A percentile compares a stretch with the other conserved stretches of the same genome.
These are phyloP conservation scores for Boletus vermiculosoides DNA, from an alignment of 768 basidiomycete genomes.

Conservation along the genomic window DNA sequence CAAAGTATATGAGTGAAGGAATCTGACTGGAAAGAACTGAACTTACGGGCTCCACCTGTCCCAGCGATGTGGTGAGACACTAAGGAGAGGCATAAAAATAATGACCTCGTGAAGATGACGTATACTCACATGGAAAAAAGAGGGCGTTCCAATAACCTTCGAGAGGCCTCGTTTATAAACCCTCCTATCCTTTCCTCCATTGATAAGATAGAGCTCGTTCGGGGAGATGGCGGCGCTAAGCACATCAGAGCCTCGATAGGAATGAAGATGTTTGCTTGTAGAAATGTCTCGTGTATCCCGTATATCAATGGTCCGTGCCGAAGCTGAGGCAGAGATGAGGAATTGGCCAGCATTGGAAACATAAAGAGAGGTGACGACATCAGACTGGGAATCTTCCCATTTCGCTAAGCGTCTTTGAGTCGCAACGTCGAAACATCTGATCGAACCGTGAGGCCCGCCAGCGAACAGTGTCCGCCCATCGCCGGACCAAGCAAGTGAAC, in stretches of 20 bases:
- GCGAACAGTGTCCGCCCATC: not conserved
- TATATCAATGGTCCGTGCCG: not conserved
- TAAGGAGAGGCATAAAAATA: not conserved
- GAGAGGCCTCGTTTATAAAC: not conserved
- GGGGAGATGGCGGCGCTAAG: not conserved
- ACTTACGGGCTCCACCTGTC: not conserved
- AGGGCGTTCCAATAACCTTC: not conserved
- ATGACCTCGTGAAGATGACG: not conserved
- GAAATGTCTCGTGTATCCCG: not conserved
- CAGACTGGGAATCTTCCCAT: not conserved
- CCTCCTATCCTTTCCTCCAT: not conserved
- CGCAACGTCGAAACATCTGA: not conserved
- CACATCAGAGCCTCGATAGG: not conserved
- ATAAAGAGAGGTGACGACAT: not conserved
- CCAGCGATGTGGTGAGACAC: not conserved
- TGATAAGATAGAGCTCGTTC: not conserved
- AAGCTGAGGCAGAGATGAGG: not conserved
- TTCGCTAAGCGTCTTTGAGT: not conserved
- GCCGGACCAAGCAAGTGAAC: constrained; percentile 19
- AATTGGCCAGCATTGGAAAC: not conserved
- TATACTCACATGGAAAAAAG: not conserved
- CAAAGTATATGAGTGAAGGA: not conserved
- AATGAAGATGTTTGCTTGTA: not conserved
- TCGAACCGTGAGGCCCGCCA: not conserved
- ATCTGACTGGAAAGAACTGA: not conserved